Evolutionary conservation across 2,329 filamentous ascomycete genomes (phyloP), one percentile per base, ranked within the genome.

Genomic region (Arthrobotrys conoides): DNA sequence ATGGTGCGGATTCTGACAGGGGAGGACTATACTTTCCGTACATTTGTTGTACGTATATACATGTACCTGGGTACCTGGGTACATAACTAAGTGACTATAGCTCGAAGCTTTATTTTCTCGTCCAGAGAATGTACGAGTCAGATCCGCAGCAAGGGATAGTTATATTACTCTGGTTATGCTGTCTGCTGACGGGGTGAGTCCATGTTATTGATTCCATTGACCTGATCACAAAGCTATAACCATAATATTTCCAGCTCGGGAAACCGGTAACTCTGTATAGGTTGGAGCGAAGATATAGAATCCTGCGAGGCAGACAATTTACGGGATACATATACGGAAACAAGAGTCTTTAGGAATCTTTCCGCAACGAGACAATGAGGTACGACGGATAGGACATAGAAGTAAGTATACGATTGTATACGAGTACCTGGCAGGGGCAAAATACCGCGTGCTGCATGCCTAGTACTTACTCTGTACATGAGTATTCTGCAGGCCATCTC

Each of bases 361-460:
- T 44, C 12, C 18, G 33, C 16, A 8, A 36, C 5, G 33, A 44
- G n/a, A 36, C 57, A 4, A 61, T 20, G n/a, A 30, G 27, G 30
- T 5, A 1, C 14, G 53, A 22, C 1, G 30, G 16, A 38, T 30
- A 22, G 6, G 14, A 24, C 44, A 41, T 18, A 59, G 33, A 18
- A 59, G 33, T 59, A 18, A 59, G 33, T 59, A 57, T 44, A 61
- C 30, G 55, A 24, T 57, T 61, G n/a, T 61, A 27, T 44, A 44
- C 36, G 57, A 27, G 36, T 61, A 61, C 14, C 33, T 14, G 6
- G 5, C 36, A 41, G 57, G 57, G 57, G 36, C 36, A n/a, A 22
- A 44, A 44, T 27, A 61, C 36, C 36, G 36, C 20, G 36, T 61
- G 18, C 57, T 41, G 44, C 57, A 20, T 61, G n/a, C 18, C 8